Base-by-base conservation (phyloP, 257 asterid species). In the Cordia subcordata region DNA sequence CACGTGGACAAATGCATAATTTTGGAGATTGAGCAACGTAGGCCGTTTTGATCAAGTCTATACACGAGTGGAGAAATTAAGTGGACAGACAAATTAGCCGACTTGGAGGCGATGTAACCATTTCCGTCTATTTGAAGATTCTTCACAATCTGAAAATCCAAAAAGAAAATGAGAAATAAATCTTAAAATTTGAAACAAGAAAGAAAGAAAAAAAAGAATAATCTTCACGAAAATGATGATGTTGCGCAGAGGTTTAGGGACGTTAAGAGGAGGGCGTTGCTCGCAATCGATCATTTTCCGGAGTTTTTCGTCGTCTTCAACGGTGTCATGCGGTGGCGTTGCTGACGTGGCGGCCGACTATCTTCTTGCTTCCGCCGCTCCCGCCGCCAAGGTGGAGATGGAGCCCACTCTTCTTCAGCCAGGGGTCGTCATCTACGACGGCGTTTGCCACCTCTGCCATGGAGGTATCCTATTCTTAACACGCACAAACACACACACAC, bases 371-470 rank as follows among this genome's bases (percentile, higher is more conserved):
- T 39, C 65, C 46, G 8, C 55, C 39, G 22, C 52, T 52, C 12
- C 37, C 58, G 45, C 55, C 16, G 59, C 72, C 2, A 68, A 52
- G 80, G 46, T 66, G 18, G 76, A 49, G 61, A 61, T 40, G 75
- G 35, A n/a, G 13, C 93, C 85, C 0, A 46, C 61, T 38, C 66
- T 75, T 52, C 90, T 92, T 14, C 92, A 72, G 70, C 95, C 87
- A 10, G 80, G 98, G 39, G 96, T 88, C 12, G 80, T 92, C 61
- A 76, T 92, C 3, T 86, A 88, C 80, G 96, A 92, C 75, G 96
- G 94, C 72, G 93, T 92, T 68, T 92, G 96, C 67, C 94, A 86
- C 64, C 90, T 88, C 35, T 86, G 96, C 70, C 96, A 88, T 75
- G 49, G 60, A 23, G 95, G 98, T 91, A 27, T 63, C 10, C 17